Evolutionary conservation across 2,329 filamentous ascomycete genomes (phyloP), one percentile per base, ranked within the genome.

Genomic region (Byssochlamys sp.): DNA sequence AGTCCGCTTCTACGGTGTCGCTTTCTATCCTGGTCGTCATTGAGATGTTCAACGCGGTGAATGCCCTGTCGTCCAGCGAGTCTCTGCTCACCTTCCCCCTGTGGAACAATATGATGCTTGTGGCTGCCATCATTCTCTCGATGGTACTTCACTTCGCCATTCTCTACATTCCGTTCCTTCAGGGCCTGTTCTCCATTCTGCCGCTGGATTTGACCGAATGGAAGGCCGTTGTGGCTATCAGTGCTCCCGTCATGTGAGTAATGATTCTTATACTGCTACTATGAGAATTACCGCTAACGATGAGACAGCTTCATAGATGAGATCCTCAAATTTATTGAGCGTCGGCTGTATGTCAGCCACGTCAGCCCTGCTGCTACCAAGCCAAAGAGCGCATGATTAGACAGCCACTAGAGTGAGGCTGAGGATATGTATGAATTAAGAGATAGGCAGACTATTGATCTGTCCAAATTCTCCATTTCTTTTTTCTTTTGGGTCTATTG

Each of bases 11-110:
- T 24, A 99, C 94, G 1, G 86, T 99, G 28, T 96, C 91, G 5
- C 82, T 99, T 60, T 95, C 90, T 39, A 85, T 86, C 67, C 82
- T 99, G 19, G 94, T 99, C 52, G 91, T 96, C 60, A 97, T 99
- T 69, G 94, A 99, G 78, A 99, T 99, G 94, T 84, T 99, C 71
- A 99, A 99, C 76, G 94, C 94, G 66, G 92, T 97, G 88, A 99
- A 99, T 71, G 94, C 92, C 0, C 82, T 99, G 31, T 96, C 91
- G 1, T 96, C 91, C 0, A 95, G 90, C 73, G 94, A 99, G 76
- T 95, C 90, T 14, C 84, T 99, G 11, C 76, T 99, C 57, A 96
- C 91, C 1, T 83, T 99, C 61, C 92, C 91, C 9, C 80, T 99
- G n/a, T 96, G 92, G 92, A 85, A 92, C 71, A 99, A 99, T 78